Evolutionary conservation across 805 yeast genomes (phyloP).

Genomic region (Cephaloascus albidus): DNA sequence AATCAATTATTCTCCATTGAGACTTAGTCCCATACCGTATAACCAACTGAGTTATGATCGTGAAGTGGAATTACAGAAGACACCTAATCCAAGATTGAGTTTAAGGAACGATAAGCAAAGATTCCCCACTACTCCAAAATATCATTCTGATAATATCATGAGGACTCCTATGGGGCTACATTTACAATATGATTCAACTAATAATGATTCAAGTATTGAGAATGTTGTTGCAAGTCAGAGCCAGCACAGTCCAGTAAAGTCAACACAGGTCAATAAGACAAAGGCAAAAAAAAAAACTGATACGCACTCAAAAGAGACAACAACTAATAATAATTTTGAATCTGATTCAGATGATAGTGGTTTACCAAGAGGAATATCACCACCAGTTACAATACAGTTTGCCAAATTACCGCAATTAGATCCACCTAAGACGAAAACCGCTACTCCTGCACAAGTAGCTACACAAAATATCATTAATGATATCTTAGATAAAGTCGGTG

Average conservation of each 20-base stretch:
- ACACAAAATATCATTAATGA: slow-evolving; percentile 13
- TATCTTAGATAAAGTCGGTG: slow-evolving; percentile 7
- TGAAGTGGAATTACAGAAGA: slow-evolving; percentile 1
- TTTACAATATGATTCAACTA: not conserved
- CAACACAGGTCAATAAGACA: not conserved
- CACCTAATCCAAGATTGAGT: not conserved
- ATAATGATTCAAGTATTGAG: slow-evolving; percentile 9
- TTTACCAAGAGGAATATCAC: slow-evolving; percentile 2
- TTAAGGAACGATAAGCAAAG: slow-evolving; percentile 8
- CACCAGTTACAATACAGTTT: slow-evolving; percentile 1
- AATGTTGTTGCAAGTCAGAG: not conserved
- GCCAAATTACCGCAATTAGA: slow-evolving; percentile 12
- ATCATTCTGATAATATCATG: slow-evolving; percentile 9
- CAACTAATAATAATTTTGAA: not conserved
- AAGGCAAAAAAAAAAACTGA: not conserved
- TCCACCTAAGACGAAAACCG: slow-evolving; percentile 4
- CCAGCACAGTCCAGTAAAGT: not conserved
- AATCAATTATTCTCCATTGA: slow-evolving; percentile 4
- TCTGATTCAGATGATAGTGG: slow-evolving; percentile 16
- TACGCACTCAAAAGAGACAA: not conserved
- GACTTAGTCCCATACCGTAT: slow-evolving; percentile 8
- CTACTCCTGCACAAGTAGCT: slow-evolving; percentile 11
- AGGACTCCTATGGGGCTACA: slow-evolving; percentile 15
- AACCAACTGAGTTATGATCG: slow-evolving; percentile 3
- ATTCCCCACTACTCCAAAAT: slow-evolving; percentile 18